These are phyloP conservation scores for Chrysosporium queenslandicum DNA, from an alignment of 2,329 filamentous ascomycete species.

Conservation along the genomic window DNA sequence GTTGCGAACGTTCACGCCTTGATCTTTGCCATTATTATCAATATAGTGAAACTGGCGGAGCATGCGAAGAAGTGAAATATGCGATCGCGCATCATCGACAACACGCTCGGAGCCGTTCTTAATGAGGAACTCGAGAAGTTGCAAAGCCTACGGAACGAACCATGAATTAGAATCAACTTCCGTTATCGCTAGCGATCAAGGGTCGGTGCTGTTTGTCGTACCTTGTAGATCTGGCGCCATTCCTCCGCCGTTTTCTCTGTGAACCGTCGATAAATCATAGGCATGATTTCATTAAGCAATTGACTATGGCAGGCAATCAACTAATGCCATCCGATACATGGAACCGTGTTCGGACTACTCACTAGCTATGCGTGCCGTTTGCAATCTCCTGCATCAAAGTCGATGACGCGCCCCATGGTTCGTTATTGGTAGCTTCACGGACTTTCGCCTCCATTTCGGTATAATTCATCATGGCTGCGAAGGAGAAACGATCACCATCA, in stretches of 20 bases:
- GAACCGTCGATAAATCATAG: slow-evolving; percentile 98
- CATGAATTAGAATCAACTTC: not conserved
- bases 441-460: slow-evolving; percentile 84
- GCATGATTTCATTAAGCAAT: slow-evolving; percentile 98
- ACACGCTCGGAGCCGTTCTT: slow-evolving; percentile 97
- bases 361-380: slow-evolving; percentile 98
- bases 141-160: slow-evolving; percentile 49
- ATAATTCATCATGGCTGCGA: slow-evolving; percentile 90
- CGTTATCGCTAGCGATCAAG: not conserved
- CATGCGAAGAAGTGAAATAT: slow-evolving; percentile 95
- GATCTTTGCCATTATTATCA: slow-evolving; percentile 91
- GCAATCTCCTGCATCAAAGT: slow-evolving; percentile 96
- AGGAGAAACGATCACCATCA: slow-evolving; percentile 9
- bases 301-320: slow-evolving; percentile 50
- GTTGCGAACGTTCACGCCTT: slow-evolving; percentile 95
- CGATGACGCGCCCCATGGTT: slow-evolving; percentile 84
- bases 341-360: slow-evolving; percentile 40
- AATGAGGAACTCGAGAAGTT: slow-evolving; percentile 68
- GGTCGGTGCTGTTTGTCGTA: slow-evolving; percentile 26
- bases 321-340: slow-evolving; percentile 5
- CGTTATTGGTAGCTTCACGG: slow-evolving; percentile 96
- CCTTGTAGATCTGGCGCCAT: slow-evolving; percentile 99
- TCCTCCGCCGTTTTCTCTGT: slow-evolving; percentile 97
- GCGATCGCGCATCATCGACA: slow-evolving; percentile 90
- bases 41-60: slow-evolving; percentile 97